These are phyloP conservation scores for Yamadazyma epiphylla DNA, from an alignment of 1,139 yeast species.

Conservation along the genomic window DNA sequence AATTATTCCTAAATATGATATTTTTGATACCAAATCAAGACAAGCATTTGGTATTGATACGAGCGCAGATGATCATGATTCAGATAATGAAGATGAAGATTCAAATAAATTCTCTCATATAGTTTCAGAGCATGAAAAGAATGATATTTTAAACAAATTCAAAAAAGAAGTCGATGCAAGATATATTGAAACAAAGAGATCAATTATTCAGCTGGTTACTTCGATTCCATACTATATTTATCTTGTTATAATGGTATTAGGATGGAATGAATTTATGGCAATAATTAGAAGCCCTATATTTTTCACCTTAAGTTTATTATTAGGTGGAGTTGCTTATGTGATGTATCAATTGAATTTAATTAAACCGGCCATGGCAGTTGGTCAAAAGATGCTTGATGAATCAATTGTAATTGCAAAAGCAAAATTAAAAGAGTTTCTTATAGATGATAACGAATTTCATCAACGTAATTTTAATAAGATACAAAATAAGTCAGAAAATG, in stretches of 20 bases:
- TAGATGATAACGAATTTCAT: constrained; percentile 30
- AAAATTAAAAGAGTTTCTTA: constrained; percentile 49
- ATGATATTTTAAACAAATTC: constrained; percentile 55
- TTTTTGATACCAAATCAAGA: constrained; percentile 25
- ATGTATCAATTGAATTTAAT: constrained; percentile 70
- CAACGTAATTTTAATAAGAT: constrained; percentile 22
- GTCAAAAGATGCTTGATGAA: constrained; percentile 55
- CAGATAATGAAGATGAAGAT: constrained; percentile 34
- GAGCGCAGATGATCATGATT: constrained; percentile 39
- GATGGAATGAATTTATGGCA: constrained; percentile 96
- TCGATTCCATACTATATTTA: constrained; percentile 84
- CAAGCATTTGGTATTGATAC: constrained; percentile 16
- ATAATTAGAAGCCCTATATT: constrained; percentile 78
- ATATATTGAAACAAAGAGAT: constrained; percentile 80
- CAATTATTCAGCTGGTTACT: constrained; percentile 65
- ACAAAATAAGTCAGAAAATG: constrained; percentile 1
- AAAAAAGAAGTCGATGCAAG: constrained; percentile 76
- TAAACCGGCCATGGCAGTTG: constrained; percentile 68
- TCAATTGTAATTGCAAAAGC: constrained; percentile 53
- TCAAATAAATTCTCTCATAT: constrained; percentile 51
- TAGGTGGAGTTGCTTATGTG: constrained; percentile 61
- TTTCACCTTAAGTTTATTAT: constrained; percentile 54
- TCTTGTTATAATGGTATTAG: constrained; percentile 65
- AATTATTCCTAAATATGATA: constrained; percentile 54
- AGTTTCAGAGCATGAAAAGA: constrained; percentile 55